Conservation (phyloP, 768 basidiomycete genomes). For the Collybiopsis confluens region DNA sequence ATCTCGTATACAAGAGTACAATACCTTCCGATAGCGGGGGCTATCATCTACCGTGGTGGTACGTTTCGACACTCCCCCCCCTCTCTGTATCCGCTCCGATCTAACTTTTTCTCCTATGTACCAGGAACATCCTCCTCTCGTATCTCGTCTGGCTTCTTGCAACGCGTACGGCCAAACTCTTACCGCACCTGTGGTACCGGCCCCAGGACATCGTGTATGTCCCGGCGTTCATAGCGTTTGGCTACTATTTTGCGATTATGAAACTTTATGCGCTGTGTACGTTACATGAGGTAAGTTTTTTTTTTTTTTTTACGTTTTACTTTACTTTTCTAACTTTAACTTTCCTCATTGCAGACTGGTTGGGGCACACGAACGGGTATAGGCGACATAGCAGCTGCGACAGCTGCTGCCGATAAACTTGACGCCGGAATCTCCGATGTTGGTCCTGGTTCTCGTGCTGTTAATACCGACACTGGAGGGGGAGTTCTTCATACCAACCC, state of each 20-base stretch:
- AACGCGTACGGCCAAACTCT: constrained; percentile 74
- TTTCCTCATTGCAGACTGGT: constrained; percentile 51
- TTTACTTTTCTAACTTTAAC: constrained; percentile 5
- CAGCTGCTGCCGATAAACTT: constrained; percentile 53
- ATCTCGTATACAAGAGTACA: constrained; percentile 77
- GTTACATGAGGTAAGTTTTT: constrained; percentile 70
- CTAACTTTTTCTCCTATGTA: constrained; percentile 13
- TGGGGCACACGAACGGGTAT: constrained; percentile 97
- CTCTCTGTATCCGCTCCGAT: background rate
- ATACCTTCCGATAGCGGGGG: constrained; percentile 62
- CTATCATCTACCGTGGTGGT: constrained; percentile 84
- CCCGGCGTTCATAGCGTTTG: constrained; percentile 83
- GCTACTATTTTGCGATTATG: constrained; percentile 95
- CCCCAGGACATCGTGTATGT: constrained; percentile 78
- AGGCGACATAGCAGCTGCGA: constrained; percentile 76
- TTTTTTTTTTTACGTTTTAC: background rate
- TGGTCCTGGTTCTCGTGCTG: no score
- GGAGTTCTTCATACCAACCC: no score
- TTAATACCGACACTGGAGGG: no score
- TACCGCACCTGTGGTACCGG: constrained; percentile 76
- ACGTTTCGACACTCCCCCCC: no score
- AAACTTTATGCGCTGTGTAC: constrained; percentile 89
- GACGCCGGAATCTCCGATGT: constrained; percentile 15
- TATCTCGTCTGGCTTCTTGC: constrained; percentile 70
- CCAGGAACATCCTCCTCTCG: constrained; percentile 64